Percentiles rank a stretch among this genome's conserved stretches.
phyloP scores from a whole-genome alignment of 2,329 filamentous ascomycete genomes.

The Chaetothyriales sp. region DNA sequence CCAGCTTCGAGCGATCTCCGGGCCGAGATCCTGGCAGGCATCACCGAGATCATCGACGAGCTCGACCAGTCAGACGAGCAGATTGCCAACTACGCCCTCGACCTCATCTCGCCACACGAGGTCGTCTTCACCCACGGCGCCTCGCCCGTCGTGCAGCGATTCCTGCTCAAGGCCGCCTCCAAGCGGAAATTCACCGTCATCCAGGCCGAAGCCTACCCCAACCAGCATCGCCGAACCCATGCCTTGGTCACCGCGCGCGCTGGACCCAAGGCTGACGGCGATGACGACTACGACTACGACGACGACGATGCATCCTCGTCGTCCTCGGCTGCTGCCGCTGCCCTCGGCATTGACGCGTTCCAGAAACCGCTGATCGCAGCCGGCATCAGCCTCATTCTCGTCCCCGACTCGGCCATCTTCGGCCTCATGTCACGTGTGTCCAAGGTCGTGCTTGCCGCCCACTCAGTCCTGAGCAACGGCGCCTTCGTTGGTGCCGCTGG shows the following conservation, averaged over 20 bases:
- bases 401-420: constrained; percentile 74
- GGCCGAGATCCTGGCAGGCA: constrained; percentile 83
- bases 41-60: constrained; percentile 92
- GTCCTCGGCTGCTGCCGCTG: background rate
- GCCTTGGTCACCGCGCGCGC: constrained; percentile 45
- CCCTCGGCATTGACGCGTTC: constrained; percentile 39
- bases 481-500: constrained; percentile 73
- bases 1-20: constrained; percentile 48
- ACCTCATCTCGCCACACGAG: constrained; percentile 87
- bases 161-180: constrained; percentile 71
- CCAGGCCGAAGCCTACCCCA: constrained; percentile 60
- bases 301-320: constrained; percentile 21
- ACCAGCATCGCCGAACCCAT: constrained; percentile 53
- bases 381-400: constrained; percentile 69
- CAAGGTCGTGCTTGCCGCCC: constrained; percentile 84
- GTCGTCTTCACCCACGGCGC: constrained; percentile 82
- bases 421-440: constrained; percentile 91
- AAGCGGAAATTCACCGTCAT: constrained; percentile 89
- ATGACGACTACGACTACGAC: constrained; percentile 30
- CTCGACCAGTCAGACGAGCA: constrained; percentile 85
- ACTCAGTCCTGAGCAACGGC: constrained; percentile 77
- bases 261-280: constrained; percentile 23
- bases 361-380: constrained; percentile 63
- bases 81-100: constrained; percentile 74
- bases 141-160: constrained; percentile 74